These are phyloP conservation scores for Vachellia collinsii DNA, from an alignment of 306 rosid genomes.

Conservation along the genomic window DNA sequence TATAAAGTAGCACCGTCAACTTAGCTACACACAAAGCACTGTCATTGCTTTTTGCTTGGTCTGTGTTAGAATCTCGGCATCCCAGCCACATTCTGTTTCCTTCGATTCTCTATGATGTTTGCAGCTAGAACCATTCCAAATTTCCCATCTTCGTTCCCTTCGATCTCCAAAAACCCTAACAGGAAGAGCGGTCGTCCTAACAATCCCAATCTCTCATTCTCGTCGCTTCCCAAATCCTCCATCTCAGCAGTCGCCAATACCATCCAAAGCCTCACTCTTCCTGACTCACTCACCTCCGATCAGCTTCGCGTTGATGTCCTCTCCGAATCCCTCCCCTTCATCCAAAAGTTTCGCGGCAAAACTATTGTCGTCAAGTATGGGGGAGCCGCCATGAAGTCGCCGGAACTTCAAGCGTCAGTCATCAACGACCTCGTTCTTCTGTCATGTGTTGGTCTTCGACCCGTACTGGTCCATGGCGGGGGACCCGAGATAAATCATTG, in stretches of 20 bases:
- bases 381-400: conserved; percentile 95
- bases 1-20: no score
- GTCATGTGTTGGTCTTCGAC: conserved; percentile 86
- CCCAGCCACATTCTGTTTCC: not conserved
- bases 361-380: conserved; percentile 94
- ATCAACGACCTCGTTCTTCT: conserved; percentile 94
- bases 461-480: conserved; percentile 88
- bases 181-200: not conserved
- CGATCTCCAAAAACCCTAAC: conserved; percentile 30
- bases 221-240: conserved; percentile 18
- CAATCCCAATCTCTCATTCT: conserved; percentile 24
- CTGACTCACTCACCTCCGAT: conserved; percentile 46
- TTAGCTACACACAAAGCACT: no score
- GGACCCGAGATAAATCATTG: conserved; percentile 93
- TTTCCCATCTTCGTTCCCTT: conserved; percentile 34
- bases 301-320: conserved; percentile 92
- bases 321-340: conserved; percentile 92
- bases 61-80: not conserved
- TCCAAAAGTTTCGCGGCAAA: conserved; percentile 90
- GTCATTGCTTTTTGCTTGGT: no score
- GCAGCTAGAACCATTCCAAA: conserved; percentile 55
- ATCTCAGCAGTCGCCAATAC: conserved; percentile 37
- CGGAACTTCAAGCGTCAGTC: conserved; percentile 77
- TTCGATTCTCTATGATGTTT: conserved; percentile 40
- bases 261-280: conserved; percentile 2